These are phyloP conservation scores for Pseudogymnoascus sp. DNA, from an alignment of 2,329 filamentous ascomycete species.

Conservation along the genomic window DNA sequence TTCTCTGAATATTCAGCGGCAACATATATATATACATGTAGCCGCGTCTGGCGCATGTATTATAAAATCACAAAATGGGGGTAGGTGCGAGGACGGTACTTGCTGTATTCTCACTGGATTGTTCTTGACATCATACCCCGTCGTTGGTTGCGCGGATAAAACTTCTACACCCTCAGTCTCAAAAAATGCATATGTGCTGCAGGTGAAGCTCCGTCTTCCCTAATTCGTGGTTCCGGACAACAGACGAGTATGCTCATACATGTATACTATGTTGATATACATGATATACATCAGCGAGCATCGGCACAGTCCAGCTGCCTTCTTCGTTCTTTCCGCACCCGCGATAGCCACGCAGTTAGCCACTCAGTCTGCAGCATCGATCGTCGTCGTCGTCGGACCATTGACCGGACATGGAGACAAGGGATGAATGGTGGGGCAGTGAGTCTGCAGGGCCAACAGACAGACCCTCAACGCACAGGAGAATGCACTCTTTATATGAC, in stretches of 20 bases:
- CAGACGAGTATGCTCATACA: not conserved
- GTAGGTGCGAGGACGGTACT: not conserved
- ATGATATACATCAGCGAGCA: not conserved
- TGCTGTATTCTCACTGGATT: not conserved
- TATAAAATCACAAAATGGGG: not conserved
- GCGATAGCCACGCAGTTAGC: not conserved
- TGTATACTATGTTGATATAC: not conserved
- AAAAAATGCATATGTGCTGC: not conserved
- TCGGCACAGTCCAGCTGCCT: not conserved
- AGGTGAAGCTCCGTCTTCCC: not conserved
- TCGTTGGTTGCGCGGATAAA: not conserved
- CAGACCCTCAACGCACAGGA: not conserved
- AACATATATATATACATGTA: not conserved
- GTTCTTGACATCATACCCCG: not conserved
- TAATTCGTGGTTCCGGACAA: not conserved
- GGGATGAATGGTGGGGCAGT: not conserved
- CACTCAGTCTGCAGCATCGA: not conserved
- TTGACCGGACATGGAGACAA: not conserved
- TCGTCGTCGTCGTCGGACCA: not conserved
- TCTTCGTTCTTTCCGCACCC: not conserved
- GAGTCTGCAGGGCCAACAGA: not conserved
- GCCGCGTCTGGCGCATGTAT: slow-evolving; percentile 2
- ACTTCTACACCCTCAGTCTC: not conserved
- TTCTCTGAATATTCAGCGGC: not conserved
- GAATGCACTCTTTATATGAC: not conserved